These are phyloP conservation scores for Coemansia brasiliensis DNA, from an alignment of 192 early-diverging fungal species.

Conservation along the genomic window DNA sequence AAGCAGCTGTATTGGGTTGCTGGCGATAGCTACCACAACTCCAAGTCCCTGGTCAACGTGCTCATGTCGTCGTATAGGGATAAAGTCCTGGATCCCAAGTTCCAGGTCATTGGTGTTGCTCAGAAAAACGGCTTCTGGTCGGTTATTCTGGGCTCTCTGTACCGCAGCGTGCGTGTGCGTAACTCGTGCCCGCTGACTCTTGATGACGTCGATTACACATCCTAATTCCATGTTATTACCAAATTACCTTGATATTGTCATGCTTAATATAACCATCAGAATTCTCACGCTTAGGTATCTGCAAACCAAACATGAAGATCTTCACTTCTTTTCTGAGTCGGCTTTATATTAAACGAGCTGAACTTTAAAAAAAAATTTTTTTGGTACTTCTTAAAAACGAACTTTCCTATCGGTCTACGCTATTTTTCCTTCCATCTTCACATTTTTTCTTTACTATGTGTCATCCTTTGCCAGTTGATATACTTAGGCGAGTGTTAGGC, in stretches of 20 bases:
- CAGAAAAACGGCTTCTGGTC: conserved; percentile 53
- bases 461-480: no score
- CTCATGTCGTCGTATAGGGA: conserved; percentile 23
- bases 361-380: no score
- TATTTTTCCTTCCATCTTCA: no score
- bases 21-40: conserved; percentile 27
- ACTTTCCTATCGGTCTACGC: no score
- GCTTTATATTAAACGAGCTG: no score
- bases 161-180: not conserved
- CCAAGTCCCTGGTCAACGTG: conserved; percentile 14
- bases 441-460: no score
- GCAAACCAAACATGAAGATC: no score
- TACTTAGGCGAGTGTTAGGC: no score
- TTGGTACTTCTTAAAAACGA: no score
- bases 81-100: conserved; percentile 23
- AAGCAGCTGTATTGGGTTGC: conserved; percentile 47
- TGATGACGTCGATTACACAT: conserved; percentile 26
- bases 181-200: conserved; percentile 30
- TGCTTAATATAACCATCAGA: no score
- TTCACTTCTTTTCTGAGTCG: no score
- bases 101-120: conserved; percentile 40
- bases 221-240: conserved; percentile 6
- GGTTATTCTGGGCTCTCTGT: conserved; percentile 35
- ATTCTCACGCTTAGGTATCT: no score
- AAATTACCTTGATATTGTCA: not conserved